Evolutionary conservation across 1,284 basidiomycete species (phyloP), one percentile per base, ranked within the genome.

Genomic region (Wallemia mellicola): DNA sequence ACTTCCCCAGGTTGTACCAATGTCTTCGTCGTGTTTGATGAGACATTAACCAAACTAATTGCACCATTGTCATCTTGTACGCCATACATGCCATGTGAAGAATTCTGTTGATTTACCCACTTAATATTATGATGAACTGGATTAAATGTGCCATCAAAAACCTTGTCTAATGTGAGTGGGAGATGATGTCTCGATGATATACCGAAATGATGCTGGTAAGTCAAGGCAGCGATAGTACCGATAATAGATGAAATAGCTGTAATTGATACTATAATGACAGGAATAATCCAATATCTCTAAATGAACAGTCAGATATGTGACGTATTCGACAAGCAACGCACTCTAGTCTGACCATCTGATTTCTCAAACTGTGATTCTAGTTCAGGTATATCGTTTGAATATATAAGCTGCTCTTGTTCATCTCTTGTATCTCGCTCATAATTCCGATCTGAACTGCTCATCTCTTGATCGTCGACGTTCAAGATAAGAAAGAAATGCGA

Each of bases 51-150:
- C 2, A 94, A 76, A 48, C 78, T 73, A 67, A 94, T 85, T 59
- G 75, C 74, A 15, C 77, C 78, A 26, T 76, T 71, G 54, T 77
- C 71, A 27, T 72, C 65, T 22, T 66, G 68, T 2, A 77, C 74
- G 1, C 83, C 85, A 70, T 82, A 92, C 0, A 91, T 84, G 1
- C 89, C 91, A 68, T 95, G 30, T 27, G 27, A 48, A 26, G 24
- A 64, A 75, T 28, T 61, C 85, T 88, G 87, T 77, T 91, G 86
- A 14, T 80, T 78, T 27, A 94, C 80, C 89, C 89, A 94, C 57
- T 79, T 73, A 27, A 91, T 69, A 27, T 66, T 65, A 55, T 74
- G 72, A 14, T 66, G 67, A 2, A 74, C 65, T 1, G 74, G 69
- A 11, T 59, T 63, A 66, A 92, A 94, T 0, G 87, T 92, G 2